Base-by-base conservation (phyloP, 2,329 filamentous ascomycete genomes). In the Colletotrichum melonis region DNA sequence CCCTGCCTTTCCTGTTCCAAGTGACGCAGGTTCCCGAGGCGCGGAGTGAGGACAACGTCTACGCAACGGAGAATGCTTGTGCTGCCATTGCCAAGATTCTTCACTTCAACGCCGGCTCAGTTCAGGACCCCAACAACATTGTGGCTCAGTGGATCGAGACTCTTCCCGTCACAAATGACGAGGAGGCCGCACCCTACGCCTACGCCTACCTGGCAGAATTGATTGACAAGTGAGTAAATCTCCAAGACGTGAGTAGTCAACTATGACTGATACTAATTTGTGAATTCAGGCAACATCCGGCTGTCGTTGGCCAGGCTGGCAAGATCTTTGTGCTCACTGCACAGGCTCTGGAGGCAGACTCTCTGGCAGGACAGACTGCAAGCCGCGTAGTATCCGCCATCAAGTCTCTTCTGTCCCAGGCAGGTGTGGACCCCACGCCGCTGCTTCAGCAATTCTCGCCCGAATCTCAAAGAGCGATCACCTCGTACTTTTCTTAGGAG, bases 51-150 rank as follows among this genome's bases (percentile, higher is more conserved):
- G 97, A 98, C 78, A 95, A 98, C 78, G 93, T 98, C 2, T 99
- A 97, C 81, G 97, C 97, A 2, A 98, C 97, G 1, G 97, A 99
- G 85, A 99, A 99, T 80, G 96, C 96, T 7, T 98, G 95, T 77
- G 96, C 97, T 55, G 95, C 95, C 77, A 97, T 99, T 79, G 97
- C 97, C 46, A 99, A 99, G 88, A 96, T 99, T 66, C 87, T 99
- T 76, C 95, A 98, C 81, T 98, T 92, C 86, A 98, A 97, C 83
- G 86, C 91, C 28, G 88, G 88, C 76, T 94, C 93, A 80, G 92
- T 99, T 22, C 87, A 87, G 67, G 94, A 97, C 78, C 87, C 90
- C 63, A 92, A 97, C 79, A 89, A 93, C 49, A 88, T 98, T 30
- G 91, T 95, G 55, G 85, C 88, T n/a, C 92, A 93, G 80, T 99